Conservation (phyloP, 352 stramenopile species). For the Phytophthora palmivora region DNA sequence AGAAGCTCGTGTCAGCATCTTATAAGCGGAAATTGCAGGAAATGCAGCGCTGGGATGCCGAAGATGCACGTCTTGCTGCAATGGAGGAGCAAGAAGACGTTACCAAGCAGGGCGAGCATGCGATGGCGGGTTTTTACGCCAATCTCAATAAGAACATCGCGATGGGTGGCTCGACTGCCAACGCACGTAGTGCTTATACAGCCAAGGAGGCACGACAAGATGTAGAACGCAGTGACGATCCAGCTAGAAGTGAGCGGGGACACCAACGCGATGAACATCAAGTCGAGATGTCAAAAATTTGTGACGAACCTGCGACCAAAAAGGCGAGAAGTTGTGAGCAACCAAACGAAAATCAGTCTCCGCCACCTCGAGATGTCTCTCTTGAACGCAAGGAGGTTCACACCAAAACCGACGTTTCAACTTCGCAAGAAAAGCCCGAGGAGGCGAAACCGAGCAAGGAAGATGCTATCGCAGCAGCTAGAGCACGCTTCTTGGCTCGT, state of each 20-base stretch:
- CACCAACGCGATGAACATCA: slow-evolving; percentile 4
- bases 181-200: slow-evolving; percentile 88
- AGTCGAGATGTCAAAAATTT: background rate
- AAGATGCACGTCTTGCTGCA: slow-evolving; percentile 70
- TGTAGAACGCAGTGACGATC: slow-evolving; percentile 9
- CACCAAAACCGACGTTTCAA: slow-evolving; percentile 13
- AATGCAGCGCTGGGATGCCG: slow-evolving; percentile 87
- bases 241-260: slow-evolving; percentile 9
- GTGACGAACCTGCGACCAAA: slow-evolving; percentile 21
- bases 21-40: slow-evolving; percentile 94
- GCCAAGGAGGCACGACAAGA: slow-evolving; percentile 33
- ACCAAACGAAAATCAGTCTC: slow-evolving; percentile 12
- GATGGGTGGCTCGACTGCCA: slow-evolving; percentile 81
- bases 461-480: slow-evolving; percentile 79
- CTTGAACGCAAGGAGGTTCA: slow-evolving; percentile 1
- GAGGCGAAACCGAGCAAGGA: slow-evolving; percentile 60
- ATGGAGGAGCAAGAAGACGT: slow-evolving; percentile 79
- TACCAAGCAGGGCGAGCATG: slow-evolving; percentile 70
- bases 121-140: slow-evolving; percentile 91
- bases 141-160: slow-evolving; percentile 94
- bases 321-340: slow-evolving; percentile 25
- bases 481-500: slow-evolving; percentile 85
- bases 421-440: slow-evolving; percentile 15
- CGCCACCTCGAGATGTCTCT: slow-evolving; percentile 9
- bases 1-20: slow-evolving; percentile 91